These are phyloP conservation scores for Postia placenta DNA, from an alignment of 768 basidiomycete species.

Conservation along the genomic window DNA sequence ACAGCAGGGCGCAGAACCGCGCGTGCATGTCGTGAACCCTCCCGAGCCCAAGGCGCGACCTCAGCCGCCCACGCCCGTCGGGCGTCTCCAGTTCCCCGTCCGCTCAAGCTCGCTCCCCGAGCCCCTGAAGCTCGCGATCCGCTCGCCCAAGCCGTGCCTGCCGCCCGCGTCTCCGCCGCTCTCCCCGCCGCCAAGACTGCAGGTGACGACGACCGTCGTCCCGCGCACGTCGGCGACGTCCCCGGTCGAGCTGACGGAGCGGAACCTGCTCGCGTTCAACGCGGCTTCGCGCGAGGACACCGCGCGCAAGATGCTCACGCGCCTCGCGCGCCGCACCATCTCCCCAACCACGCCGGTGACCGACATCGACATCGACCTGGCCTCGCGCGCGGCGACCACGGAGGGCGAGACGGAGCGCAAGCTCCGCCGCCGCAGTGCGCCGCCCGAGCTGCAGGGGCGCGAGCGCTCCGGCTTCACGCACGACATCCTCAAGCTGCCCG, in stretches of 20 bases:
- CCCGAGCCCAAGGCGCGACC: conserved; percentile 9
- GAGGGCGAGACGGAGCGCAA: conserved; percentile 33
- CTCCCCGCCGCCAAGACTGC: conserved; percentile 32
- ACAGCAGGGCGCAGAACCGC: conserved; percentile 1
- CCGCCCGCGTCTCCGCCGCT: conserved; percentile 23
- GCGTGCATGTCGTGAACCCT: neutral
- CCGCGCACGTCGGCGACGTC: conserved; percentile 39
- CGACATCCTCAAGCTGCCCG: conserved; percentile 50
- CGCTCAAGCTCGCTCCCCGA: conserved; percentile 12
- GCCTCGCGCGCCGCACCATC: conserved; percentile 51
- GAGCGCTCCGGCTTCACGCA: conserved; percentile 53
- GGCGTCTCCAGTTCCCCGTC: conserved; percentile 23
- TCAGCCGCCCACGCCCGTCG: conserved; percentile 16
- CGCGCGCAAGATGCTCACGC: conserved; percentile 59
- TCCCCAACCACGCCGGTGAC: conserved; percentile 24
- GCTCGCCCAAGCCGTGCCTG: conserved; percentile 24
- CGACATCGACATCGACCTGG: conserved; percentile 10
- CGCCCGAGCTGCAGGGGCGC: conserved; percentile 48
- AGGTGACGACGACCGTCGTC: conserved; percentile 43
- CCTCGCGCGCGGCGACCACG: conserved; percentile 15
- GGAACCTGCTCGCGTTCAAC: conserved; percentile 44
- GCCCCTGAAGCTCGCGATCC: conserved; percentile 16
- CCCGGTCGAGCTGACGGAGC: conserved; percentile 44
- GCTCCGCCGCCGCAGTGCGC: conserved; percentile 49
- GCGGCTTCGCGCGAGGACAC: conserved; percentile 42